Conservation (phyloP, 2,329 filamentous ascomycete species). For the Fusarium clavum region DNA sequence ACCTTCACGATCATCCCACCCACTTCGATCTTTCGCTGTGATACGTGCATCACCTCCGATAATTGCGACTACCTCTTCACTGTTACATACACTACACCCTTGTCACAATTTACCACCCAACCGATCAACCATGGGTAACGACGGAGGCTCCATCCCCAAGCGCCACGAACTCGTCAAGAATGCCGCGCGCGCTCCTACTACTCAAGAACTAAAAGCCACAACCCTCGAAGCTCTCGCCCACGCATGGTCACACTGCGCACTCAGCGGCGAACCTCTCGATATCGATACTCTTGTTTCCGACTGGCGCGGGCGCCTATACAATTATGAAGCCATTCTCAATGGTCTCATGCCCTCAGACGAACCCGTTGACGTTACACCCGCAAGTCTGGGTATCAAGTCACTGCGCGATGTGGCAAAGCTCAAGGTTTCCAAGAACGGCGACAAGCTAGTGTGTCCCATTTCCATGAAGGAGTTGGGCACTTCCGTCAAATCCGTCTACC, state of each 20-base stretch:
- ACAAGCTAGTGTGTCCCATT: constrained; percentile 84
- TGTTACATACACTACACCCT: background rate
- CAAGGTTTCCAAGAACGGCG: constrained; percentile 68
- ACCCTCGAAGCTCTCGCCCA: constrained; percentile 87
- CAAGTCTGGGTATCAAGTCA: constrained; percentile 74
- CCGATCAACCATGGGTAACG: constrained; percentile 85
- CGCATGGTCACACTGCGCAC: constrained; percentile 86
- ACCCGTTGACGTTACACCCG: constrained; percentile 61
- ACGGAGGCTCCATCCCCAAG: constrained; percentile 95
- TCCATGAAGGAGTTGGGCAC: constrained; percentile 89
- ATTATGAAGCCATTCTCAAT: constrained; percentile 89
- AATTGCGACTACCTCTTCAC: background rate
- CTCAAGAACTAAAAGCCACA: constrained; percentile 88
- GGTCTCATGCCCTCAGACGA: constrained; percentile 69
- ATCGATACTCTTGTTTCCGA: constrained; percentile 83
- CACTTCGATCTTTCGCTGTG: background rate
- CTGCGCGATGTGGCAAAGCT: constrained; percentile 90
- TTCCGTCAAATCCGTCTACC: constrained; percentile 81
- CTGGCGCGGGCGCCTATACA: constrained; percentile 86
- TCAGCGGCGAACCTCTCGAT: constrained; percentile 82
- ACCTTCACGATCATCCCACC: constrained; percentile 6
- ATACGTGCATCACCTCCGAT: background rate
- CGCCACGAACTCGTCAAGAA: constrained; percentile 96
- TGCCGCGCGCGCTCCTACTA: constrained; percentile 83
- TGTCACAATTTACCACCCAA: background rate